Percentiles rank a stretch among this genome's conserved stretches.
Conservation (phyloP, 306 rosid genomes). For the Cicer judaicum region DNA sequence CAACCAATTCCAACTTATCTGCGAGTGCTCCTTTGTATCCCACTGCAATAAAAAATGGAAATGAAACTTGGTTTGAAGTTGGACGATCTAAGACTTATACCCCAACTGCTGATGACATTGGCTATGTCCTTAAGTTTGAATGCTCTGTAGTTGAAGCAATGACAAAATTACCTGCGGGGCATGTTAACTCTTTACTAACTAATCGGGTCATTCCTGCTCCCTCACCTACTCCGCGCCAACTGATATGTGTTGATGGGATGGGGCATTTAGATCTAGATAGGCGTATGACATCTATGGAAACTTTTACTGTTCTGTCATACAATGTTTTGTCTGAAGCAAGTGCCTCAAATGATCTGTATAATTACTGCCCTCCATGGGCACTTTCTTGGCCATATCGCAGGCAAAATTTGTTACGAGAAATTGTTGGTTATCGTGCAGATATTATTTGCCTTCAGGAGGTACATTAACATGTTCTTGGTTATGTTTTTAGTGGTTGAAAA, state of each 20-base stretch:
- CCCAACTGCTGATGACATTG: slow-evolving; percentile 87
- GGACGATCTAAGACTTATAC: slow-evolving; percentile 79
- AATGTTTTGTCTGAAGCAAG: slow-evolving; percentile 85
- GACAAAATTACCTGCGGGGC: slow-evolving; percentile 73
- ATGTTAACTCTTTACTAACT: slow-evolving; percentile 69
- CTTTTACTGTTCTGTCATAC: slow-evolving; percentile 92
- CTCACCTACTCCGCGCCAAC: slow-evolving; percentile 80
- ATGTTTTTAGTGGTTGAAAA: slow-evolving; percentile 32
- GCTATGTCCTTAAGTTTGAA: slow-evolving; percentile 93
- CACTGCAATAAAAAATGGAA: slow-evolving; percentile 75
- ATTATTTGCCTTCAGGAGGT: slow-evolving; percentile 99
- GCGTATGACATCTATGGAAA: slow-evolving; percentile 69
- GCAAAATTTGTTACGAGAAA: slow-evolving; percentile 93
- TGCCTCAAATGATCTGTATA: slow-evolving; percentile 78
- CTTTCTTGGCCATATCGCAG: slow-evolving; percentile 99
- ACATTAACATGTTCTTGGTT: slow-evolving; percentile 35
- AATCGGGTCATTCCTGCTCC: slow-evolving; percentile 97
- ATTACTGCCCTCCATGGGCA: slow-evolving; percentile 98
- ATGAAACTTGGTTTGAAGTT: slow-evolving; percentile 95
- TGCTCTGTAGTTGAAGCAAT: slow-evolving; percentile 85
- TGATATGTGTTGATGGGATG: slow-evolving; percentile 70
- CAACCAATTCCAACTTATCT: slow-evolving; percentile 60
- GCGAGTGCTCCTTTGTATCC: slow-evolving; percentile 70
- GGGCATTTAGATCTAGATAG: slow-evolving; percentile 83
- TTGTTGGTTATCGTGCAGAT: slow-evolving; percentile 92